phyloP scores from a whole-genome alignment of 1,139 yeast genomes.

The Yamadazyma siamensis region DNA sequence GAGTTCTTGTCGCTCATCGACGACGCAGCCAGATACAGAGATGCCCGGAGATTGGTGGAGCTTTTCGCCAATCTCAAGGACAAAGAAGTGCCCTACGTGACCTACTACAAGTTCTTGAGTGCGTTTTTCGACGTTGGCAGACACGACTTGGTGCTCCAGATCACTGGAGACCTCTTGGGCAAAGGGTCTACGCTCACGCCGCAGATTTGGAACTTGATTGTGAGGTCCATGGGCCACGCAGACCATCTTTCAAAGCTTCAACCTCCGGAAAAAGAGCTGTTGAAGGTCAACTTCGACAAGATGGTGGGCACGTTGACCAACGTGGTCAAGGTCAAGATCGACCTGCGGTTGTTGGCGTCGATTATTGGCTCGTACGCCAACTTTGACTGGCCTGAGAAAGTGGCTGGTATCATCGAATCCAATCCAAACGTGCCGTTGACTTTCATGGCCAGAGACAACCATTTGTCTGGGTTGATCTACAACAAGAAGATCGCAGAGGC shows the following conservation, averaged over 20 bases:
- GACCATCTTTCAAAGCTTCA: slow-evolving; percentile 15
- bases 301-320: slow-evolving; percentile 27
- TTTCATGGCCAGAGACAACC: slow-evolving; percentile 31
- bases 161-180: slow-evolving; percentile 32
- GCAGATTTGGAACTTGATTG: slow-evolving; percentile 35
- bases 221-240: slow-evolving; percentile 38
- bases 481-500: slow-evolving; percentile 32
- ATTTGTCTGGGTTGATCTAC: slow-evolving; percentile 31
- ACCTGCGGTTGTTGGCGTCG: slow-evolving; percentile 28
- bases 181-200: slow-evolving; percentile 26
- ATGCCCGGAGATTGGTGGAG: slow-evolving; percentile 17
- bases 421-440: slow-evolving; percentile 25
- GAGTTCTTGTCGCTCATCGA: slow-evolving; percentile 22
- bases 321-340: slow-evolving; percentile 19
- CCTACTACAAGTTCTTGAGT: slow-evolving; percentile 33
- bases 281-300: slow-evolving; percentile 23
- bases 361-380: slow-evolving; percentile 37
- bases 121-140: slow-evolving; percentile 28
- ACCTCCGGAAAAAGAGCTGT: slow-evolving; percentile 14
- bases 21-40: slow-evolving; percentile 18
- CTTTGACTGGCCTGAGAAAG: slow-evolving; percentile 31
- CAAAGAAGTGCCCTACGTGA: slow-evolving; percentile 20
- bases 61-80: slow-evolving; percentile 24
- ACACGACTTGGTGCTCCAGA: slow-evolving; percentile 29
- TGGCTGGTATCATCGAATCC: slow-evolving; percentile 23